A percentile compares a stretch with the other conserved stretches of the same genome.
Evolutionary conservation across 306 rosid species (phyloP).

Genomic region (Calophaca sinica): DNA sequence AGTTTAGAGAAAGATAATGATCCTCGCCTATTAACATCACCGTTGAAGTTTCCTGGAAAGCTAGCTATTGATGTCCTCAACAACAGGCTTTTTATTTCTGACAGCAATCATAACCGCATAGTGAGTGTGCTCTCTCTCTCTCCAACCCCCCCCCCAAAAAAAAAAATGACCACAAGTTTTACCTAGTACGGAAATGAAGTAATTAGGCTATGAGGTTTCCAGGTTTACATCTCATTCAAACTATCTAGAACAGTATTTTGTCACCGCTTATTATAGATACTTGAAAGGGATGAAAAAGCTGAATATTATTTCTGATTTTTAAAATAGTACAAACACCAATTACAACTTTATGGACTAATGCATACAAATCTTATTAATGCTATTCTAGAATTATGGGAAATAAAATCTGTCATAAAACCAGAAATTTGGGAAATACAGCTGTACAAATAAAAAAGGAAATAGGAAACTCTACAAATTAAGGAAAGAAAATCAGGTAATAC

Average conservation of each 20-base stretch:
- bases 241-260: not conserved
- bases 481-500: not conserved
- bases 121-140: constrained; percentile 58
- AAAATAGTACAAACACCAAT: not conserved
- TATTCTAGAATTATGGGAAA: too few species aligned
- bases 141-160: not conserved
- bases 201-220: constrained; percentile 12
- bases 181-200: constrained; percentile 27
- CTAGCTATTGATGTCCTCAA: constrained; percentile 83
- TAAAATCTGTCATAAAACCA: too few species aligned
- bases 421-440: not conserved
- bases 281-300: not conserved
- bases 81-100: constrained; percentile 96
- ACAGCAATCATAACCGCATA: constrained; percentile 95
- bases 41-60: constrained; percentile 98
- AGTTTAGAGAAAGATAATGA: constrained; percentile 87
- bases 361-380: too few species aligned
- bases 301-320: not conserved
- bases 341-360: too few species aligned
- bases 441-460: not conserved
- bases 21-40: constrained; percentile 83
- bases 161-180: not conserved
- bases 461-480: not conserved
- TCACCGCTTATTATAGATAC: constrained; percentile 2
- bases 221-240: constrained; percentile 33